Evolutionary conservation across 805 yeast genomes (phyloP).

Genomic region (Lipomyces starkeyi): DNA sequence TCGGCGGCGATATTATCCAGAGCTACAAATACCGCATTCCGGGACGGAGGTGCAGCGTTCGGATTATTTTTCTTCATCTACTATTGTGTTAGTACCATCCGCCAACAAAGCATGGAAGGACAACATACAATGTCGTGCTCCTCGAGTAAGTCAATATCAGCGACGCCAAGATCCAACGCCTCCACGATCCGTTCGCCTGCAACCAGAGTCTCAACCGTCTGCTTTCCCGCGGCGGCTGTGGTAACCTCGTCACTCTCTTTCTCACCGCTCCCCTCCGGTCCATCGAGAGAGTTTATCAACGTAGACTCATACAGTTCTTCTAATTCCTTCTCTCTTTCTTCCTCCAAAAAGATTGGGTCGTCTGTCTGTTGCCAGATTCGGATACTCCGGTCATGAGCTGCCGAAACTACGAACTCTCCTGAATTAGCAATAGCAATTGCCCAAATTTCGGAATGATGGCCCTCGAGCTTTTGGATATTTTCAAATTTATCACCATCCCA

Average conservation of each 20-base stretch:
- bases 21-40: constrained; percentile 76
- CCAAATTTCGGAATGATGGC: constrained; percentile 96
- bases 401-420: constrained; percentile 75
- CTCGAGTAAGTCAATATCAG: constrained; percentile 65
- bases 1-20: constrained; percentile 68
- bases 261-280: constrained; percentile 51
- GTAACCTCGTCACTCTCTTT: constrained; percentile 52
- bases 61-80: constrained; percentile 54
- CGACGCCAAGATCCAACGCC: constrained; percentile 81
- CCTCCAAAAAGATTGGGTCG: constrained; percentile 95
- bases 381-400: constrained; percentile 92
- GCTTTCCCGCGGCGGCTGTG: constrained; percentile 68
- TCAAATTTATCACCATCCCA: constrained; percentile 99
- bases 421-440: constrained; percentile 71
- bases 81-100: constrained; percentile 21
- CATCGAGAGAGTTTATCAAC: constrained; percentile 73
- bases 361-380: constrained; percentile 93
- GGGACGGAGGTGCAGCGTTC: constrained; percentile 60
- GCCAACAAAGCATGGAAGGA: not conserved
- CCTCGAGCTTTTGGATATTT: constrained; percentile 82
- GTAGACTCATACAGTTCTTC: constrained; percentile 90
- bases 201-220: constrained; percentile 87
- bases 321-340: constrained; percentile 93
- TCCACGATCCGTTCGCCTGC: constrained; percentile 94
- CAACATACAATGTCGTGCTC: constrained; percentile 50